These are phyloP conservation scores for Nakazawaea ambrosiae DNA, from an alignment of 805 yeast species.

Conservation along the genomic window DNA sequence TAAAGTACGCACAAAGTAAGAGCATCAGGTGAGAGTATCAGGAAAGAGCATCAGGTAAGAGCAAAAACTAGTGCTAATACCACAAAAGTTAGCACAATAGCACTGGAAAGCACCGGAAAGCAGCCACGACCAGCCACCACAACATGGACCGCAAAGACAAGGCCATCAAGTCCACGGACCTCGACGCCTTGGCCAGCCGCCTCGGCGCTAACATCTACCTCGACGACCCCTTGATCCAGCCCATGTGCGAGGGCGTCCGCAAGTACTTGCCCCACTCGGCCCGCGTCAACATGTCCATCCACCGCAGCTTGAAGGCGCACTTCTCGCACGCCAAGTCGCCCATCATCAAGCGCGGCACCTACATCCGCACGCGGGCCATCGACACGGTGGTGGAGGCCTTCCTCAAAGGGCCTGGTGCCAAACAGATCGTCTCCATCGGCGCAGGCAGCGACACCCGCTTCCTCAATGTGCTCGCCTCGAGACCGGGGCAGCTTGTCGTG, in stretches of 20 bases:
- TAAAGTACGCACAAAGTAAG: no score
- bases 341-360: conserved; percentile 66
- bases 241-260: conserved; percentile 28
- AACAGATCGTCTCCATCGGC: conserved; percentile 66
- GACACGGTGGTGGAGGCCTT: conserved; percentile 39
- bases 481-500: conserved; percentile 28
- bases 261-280: conserved; percentile 29
- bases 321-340: conserved; percentile 46
- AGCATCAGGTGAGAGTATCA: no score
- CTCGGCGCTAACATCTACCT: conserved; percentile 45
- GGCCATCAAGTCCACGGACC: conserved; percentile 38
- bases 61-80: no score
- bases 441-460: conserved; percentile 76
- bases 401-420: conserved; percentile 21
- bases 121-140: no score
- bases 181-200: conserved; percentile 66
- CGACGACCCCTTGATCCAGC: conserved; percentile 29
- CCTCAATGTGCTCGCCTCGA: conserved; percentile 37
- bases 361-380: conserved; percentile 48
- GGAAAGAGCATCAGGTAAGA: no score
- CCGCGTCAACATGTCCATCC: conserved; percentile 22
- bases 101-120: no score
- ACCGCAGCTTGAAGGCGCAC: conserved; percentile 30
- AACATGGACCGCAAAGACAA: no score
- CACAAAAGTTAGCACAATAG: neutral